Base-by-base conservation (phyloP, 2,329 filamentous ascomycete species). In the Xylariaceae sp. region DNA sequence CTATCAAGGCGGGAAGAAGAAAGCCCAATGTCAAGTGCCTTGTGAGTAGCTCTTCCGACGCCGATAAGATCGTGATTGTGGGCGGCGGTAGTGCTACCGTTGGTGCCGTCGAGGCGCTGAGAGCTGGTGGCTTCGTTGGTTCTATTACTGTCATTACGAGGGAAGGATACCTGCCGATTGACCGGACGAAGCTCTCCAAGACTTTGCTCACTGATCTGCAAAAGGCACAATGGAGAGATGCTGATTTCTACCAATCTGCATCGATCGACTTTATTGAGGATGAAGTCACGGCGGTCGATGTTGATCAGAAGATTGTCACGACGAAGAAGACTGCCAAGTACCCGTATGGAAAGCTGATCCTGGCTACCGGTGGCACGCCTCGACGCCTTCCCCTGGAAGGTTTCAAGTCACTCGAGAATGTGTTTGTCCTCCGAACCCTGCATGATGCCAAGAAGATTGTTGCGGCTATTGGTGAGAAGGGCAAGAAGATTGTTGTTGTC, bases 161-260 rank as follows among this genome's bases (percentile, higher is more conserved):
- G 64, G 94, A 99, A 74, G 88, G 89, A 18, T 88, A 94, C 72
- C 82, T 88, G 39, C 92, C 92, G 37, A 92, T 97, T 68, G 94
- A 99, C 76, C 86, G 94, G 17, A 91, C 94, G 9, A 97, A 97
- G 79, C 82, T 99, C 48, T 97, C 92, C 70, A 99, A 99, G 76
- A 91, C 93, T 0, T 80, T 99, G 10, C 82, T 97, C 63, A 85
- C 89, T 5, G 93, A 99, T 71, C 74, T 85, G 1, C 81, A 82
- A 50, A 96, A 96, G 76, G 76, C 96, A 49, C 85, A 88, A 48
- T 88, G 87, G 81, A 83, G 94, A 62, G 83, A 89, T 56, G 81
- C 85, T 64, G 84, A 87, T 39, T 97, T 89, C 83, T 97, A 90
- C 74, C 86, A 86, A 59, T 76, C 76, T 8, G 83, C 79, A 13